Evolutionary conservation across 2,329 filamentous ascomycete species (phyloP), one percentile per base, ranked within the genome.

Genomic region (Zasmidium angulare): DNA sequence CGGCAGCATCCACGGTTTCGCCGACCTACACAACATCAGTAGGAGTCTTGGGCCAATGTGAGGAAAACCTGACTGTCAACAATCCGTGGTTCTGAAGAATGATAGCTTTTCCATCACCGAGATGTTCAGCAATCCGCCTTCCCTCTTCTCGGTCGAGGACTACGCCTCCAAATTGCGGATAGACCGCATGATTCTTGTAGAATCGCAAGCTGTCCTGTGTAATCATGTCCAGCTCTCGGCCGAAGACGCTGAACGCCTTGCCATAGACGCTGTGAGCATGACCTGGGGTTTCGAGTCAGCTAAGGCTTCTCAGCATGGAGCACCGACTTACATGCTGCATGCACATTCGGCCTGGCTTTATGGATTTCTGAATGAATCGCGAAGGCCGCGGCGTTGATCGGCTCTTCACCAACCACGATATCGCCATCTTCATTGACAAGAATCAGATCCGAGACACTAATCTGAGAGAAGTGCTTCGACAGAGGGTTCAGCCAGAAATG

Each of bases 171-270:
- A 80, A 82, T 11, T 72, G 71, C 3, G 72, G 64, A 60, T 81
- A 81, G 9, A 79, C 77, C 50, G 72, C 71, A 62, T 78, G 76
- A 49, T 70, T 65, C 49, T 73, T 65, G 58, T 78, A 75, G 64
- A 79, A 81, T 1, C 77, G 67, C 50, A 79, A 63, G 40, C 73
- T 73, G 59, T 81, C 79, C 59, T 82, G 79, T 0, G 78, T 81
- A 29, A 81, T 78, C 64, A 77, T 79, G 48, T 80, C 77, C 10
- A 81, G 67, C 57, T 76, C 71, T 26, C 75, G 67, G 0, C 79
- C 79, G 65, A 81, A 81, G 0, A 75, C 77, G 19, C 73, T 75
- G 55, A 75, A 82, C 0, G 79, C 79, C 61, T 80, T 81, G 3
- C 79, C 79, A 56, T 78, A 75, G 1, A 78, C 75, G 29, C 71